phyloP scores from a whole-genome alignment of 2,329 filamentous ascomycete species.

The Aspergillus jensenii region DNA sequence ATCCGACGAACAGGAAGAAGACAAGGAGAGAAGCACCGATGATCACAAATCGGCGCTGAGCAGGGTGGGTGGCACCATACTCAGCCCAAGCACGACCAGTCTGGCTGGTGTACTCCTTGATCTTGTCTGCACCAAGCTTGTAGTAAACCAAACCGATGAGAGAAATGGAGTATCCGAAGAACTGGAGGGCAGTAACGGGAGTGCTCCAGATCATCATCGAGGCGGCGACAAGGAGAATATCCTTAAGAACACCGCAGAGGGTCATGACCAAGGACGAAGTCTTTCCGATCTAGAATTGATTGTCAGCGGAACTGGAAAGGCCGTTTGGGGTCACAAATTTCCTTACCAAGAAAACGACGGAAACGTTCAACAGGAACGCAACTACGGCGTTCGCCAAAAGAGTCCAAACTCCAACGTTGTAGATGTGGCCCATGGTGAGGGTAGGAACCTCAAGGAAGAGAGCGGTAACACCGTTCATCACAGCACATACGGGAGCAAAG shows the following conservation, averaged over 20 bases:
- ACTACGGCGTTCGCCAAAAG: constrained; percentile 73
- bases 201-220: constrained; percentile 79
- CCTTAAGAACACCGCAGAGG: constrained; percentile 82
- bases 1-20: constrained; percentile 68
- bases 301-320: not conserved
- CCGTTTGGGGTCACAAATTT: not conserved
- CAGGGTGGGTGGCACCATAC: constrained; percentile 74
- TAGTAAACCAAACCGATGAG: constrained; percentile 65
- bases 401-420: constrained; percentile 63
- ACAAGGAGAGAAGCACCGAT: constrained; percentile 64
- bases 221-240: constrained; percentile 75
- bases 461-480: constrained; percentile 74
- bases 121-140: constrained; percentile 71
- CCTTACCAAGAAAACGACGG: constrained; percentile 80
- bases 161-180: constrained; percentile 75
- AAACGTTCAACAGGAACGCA: constrained; percentile 78
- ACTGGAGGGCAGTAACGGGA: constrained; percentile 68
- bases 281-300: constrained; percentile 68
- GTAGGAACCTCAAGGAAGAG: constrained; percentile 66
- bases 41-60: constrained; percentile 74
- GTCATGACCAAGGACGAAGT: constrained; percentile 85
- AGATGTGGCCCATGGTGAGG: constrained; percentile 66
- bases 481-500: constrained; percentile 79
- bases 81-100: constrained; percentile 79
- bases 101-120: constrained; percentile 75